Base-by-base conservation (phyloP, 495 filamentous ascomycete species). In the Pseudoneurospora amorphoporcata region DNA sequence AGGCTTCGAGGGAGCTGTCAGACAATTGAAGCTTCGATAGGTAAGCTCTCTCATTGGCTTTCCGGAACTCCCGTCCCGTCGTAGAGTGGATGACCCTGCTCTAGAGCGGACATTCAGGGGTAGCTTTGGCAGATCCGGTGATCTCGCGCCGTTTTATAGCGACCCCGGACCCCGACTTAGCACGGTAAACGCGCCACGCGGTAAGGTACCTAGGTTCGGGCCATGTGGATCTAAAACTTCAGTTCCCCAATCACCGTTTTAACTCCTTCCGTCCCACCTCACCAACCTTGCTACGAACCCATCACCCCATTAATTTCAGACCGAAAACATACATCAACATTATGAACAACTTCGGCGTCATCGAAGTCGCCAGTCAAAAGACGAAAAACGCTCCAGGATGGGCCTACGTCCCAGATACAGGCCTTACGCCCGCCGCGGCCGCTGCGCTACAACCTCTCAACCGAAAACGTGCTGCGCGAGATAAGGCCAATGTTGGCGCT, bases 381-480 rank as follows among this genome's bases (percentile, higher is more conserved):
- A 88, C 88, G 23, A 86, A 87, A 71, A 83, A 84, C 69, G 91
- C 91, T 2, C 94, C 94, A 0, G 94, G 94, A 73, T 98, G 92
- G 89, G 91, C 92, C 47, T 95, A 95, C 79, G 93, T 97, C 23
- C 88, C 92, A 40, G 92, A 96, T 75, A 88, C 87, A n/a, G 87
- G 86, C 73, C 86, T 89, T 16, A 83, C 88, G 83, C 84, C 74
- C 81, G 86, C 75, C 82, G 87, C 82, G 84, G 88, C 74, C 83
- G 53, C 53, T 3, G 86, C 83, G 4, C 73, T 79, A 37, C 81
- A 77, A 37, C 77, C 84, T 0, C 72, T 81, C 1, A 82, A 83
- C 77, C 87, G 83, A 81, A 92, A 85, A 89, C 92, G 86, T 83
- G 92, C 83, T 78, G 86, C 78, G 79, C 90, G 82, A 80, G 88